Percentiles rank a stretch among this genome's conserved stretches.
Conservation (phyloP, 176 grass and related monocot species). For the Carex cristatella region DNA sequence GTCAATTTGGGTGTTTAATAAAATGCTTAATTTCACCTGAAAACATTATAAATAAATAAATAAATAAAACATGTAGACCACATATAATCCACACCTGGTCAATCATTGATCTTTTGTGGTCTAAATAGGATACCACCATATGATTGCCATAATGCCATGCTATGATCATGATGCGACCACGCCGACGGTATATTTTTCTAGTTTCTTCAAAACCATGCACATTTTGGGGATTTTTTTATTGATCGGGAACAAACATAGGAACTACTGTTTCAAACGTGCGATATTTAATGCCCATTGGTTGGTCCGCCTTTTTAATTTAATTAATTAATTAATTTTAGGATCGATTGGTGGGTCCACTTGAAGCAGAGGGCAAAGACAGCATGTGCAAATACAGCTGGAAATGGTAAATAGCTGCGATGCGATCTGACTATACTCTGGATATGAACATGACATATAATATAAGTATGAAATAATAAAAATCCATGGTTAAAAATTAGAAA, state of each 20-base stretch:
- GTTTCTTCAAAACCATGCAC: background rate
- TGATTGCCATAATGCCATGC: background rate
- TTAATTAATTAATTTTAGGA: too few relatives aligned
- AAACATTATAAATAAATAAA: background rate
- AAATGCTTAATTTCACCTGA: too few relatives aligned
- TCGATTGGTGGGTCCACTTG: background rate
- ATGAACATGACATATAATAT: background rate
- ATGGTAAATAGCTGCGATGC: background rate
- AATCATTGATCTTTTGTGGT: too few relatives aligned
- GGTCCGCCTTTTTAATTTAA: background rate
- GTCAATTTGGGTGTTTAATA: too few relatives aligned
- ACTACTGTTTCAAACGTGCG: background rate
- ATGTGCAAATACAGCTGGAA: constrained; percentile 13
- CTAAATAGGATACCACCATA: background rate
- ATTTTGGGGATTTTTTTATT: background rate
- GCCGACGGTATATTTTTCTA: background rate
- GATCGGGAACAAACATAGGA: background rate
- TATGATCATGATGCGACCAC: background rate
- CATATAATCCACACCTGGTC: too few relatives aligned
- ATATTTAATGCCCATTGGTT: background rate
- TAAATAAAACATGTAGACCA: background rate
- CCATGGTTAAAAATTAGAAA: background rate
- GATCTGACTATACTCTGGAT: background rate
- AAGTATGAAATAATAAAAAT: background rate
- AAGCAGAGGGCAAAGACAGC: background rate